Conservation (phyloP, 2,329 filamentous ascomycete genomes). For the Colletotrichum salicis region DNA sequence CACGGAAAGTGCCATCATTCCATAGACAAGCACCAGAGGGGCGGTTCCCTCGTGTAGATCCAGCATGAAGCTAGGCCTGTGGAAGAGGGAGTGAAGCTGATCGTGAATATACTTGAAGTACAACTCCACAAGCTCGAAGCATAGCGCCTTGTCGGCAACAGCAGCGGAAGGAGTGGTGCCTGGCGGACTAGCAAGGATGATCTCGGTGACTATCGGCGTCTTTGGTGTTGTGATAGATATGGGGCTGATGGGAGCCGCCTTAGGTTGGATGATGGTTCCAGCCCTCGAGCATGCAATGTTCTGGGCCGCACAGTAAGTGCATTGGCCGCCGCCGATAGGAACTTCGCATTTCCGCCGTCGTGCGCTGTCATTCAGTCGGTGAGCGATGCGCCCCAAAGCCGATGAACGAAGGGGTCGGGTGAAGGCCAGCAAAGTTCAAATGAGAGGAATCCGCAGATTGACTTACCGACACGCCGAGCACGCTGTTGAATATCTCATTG, state of each 20-base stretch:
- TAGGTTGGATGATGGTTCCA: conserved; percentile 37
- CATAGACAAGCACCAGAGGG: conserved; percentile 38
- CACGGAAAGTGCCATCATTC: conserved; percentile 41
- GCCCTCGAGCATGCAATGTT: conserved; percentile 36
- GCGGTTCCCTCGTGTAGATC: conserved; percentile 39
- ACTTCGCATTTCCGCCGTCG: conserved; percentile 37
- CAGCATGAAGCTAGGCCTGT: conserved; percentile 41
- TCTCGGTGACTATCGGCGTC: conserved; percentile 28
- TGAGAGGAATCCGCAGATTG: not conserved
- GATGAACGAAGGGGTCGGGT: not conserved
- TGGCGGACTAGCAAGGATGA: conserved; percentile 22
- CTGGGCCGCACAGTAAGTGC: conserved; percentile 34
- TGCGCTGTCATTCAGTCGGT: conserved; percentile 27
- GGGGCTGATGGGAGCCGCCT: conserved; percentile 29
- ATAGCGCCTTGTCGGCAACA: conserved; percentile 34
- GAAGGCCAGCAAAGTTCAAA: too few species aligned
- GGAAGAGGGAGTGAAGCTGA: conserved; percentile 47
- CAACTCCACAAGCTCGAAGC: conserved; percentile 43
- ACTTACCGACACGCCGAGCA: conserved; percentile 38
- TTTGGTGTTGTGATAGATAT: conserved; percentile 27
- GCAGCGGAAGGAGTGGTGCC: conserved; percentile 32
- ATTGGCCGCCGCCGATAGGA: conserved; percentile 33
- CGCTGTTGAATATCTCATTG: conserved; percentile 37
- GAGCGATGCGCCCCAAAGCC: not conserved
- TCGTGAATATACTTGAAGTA: conserved; percentile 48